phyloP scores from a whole-genome alignment of 192 early-diverging fungal genomes.

The Diversispora epigaea region DNA sequence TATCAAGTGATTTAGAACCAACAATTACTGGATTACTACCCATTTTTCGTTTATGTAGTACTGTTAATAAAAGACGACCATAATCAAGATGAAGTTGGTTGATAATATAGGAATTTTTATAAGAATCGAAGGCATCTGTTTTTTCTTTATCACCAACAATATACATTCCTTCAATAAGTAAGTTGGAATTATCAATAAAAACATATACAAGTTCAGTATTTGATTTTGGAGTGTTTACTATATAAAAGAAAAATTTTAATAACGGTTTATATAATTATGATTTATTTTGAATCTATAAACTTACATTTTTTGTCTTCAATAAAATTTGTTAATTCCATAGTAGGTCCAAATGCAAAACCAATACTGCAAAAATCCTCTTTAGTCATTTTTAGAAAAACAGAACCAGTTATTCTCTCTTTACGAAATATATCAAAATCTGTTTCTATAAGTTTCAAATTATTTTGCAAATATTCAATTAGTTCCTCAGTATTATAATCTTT shows the following conservation, averaged over 20 bases:
- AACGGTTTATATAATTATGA: neutral
- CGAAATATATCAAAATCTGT: too few species aligned
- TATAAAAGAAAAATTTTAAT: neutral
- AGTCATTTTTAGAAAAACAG: too few species aligned
- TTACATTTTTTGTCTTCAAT: slow-evolving; percentile 29
- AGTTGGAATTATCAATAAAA: neutral
- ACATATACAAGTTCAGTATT: slow-evolving; percentile 9
- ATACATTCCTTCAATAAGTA: neutral
- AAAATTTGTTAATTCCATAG: too few species aligned
- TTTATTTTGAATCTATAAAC: neutral
- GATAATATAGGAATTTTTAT: slow-evolving; percentile 3
- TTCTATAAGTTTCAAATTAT: too few species aligned
- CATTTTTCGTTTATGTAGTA: slow-evolving; percentile 1
- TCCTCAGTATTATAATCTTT: too few species aligned
- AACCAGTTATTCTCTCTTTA: too few species aligned
- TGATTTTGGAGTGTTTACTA: slow-evolving; percentile 17
- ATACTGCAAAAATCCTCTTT: too few species aligned
- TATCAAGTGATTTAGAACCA: neutral
- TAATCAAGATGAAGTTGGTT: slow-evolving; percentile 6
- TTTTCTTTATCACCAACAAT: neutral
- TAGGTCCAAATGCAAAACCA: too few species aligned
- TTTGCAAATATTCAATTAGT: too few species aligned
- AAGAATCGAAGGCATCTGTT: neutral
- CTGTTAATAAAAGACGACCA: neutral
- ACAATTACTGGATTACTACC: slow-evolving; percentile 7